Evolutionary conservation across 805 yeast species (phyloP), one percentile per base, ranked within the genome.

Genomic region (Starmerella etchellsii): DNA sequence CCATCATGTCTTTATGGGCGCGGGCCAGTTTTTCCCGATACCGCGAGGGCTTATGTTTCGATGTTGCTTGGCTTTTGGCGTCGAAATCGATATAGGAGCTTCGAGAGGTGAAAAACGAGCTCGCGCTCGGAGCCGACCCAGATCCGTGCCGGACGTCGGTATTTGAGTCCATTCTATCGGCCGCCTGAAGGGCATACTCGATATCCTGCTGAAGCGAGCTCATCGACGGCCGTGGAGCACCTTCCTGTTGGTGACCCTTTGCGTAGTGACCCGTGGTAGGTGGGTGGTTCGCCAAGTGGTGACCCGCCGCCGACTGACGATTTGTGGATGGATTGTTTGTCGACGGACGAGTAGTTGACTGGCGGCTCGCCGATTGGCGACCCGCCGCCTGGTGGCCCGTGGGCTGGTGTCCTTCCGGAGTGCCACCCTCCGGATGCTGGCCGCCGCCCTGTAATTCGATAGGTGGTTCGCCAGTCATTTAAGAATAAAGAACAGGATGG

Each of bases 181-280:
- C 47, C 8, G 39, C 31, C 13, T 42, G 37, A 15, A 49, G 41
- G 3, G 53, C 53, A 7, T 42, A 48, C 3, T 28, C 42, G 9
- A 48, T 41, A 28, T 49, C 53, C 3, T 46, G 26, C 30, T 41
- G 45, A 31, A 49, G 34, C 30, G 50, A 41, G 34, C 36, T 42
- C 26, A 23, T 21, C 18, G 41, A 33, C 11, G 31, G 32, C 19
- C 48, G 40, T 28, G 14, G 15, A n/a, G n/a, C n/a, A n/a, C n/a
- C n/a, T n/a, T n/a, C n/a, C n/a, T n/a, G n/a, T n/a, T n/a, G n/a
- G n/a, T n/a, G n/a, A n/a, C n/a, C n/a, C n/a, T n/a, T n/a, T n/a
- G n/a, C n/a, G n/a, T n/a, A n/a, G n/a, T n/a, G n/a, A n/a, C n/a
- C n/a, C n/a, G n/a, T n/a, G n/a, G n/a, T n/a, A n/a, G n/a, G n/a